Conservation (phyloP, 2,329 filamentous ascomycete species). For the Nannizzia gypsea region DNA sequence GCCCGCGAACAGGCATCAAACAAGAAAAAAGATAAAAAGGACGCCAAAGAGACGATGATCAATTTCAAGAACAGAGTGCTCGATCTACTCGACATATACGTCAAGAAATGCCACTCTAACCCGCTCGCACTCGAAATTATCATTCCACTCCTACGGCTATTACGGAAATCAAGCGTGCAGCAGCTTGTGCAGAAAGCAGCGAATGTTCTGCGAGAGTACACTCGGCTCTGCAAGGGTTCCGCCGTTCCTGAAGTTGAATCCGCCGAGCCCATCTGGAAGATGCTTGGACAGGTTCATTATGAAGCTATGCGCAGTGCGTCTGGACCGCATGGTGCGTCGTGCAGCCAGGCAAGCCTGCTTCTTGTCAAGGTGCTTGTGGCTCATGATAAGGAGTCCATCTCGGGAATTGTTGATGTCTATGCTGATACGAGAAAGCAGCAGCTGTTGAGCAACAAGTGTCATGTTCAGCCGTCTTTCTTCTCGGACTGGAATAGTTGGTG, state of each 20-base stretch:
- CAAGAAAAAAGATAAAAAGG: conserved; percentile 73
- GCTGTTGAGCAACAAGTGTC: conserved; percentile 45
- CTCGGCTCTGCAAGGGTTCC: conserved; percentile 47
- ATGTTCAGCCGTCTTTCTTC: conserved; percentile 55
- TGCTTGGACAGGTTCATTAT: conserved; percentile 57
- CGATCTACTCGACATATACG: conserved; percentile 73
- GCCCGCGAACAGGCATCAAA: conserved; percentile 56
- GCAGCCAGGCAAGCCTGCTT: conserved; percentile 47
- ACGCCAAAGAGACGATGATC: conserved; percentile 76
- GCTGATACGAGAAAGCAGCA: conserved; percentile 48
- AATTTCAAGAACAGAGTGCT: conserved; percentile 93
- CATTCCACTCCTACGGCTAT: conserved; percentile 62
- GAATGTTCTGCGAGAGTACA: conserved; percentile 60
- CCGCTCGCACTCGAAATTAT: conserved; percentile 57
- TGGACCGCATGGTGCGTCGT: conserved; percentile 60
- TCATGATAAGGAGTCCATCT: conserved; percentile 40
- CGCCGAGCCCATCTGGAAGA: conserved; percentile 35
- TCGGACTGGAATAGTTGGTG: conserved; percentile 66
- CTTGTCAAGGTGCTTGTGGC: conserved; percentile 34
- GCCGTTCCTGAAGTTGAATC: conserved; percentile 32
- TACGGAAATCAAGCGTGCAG: conserved; percentile 65
- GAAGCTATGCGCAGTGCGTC: conserved; percentile 46
- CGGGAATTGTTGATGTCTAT: conserved; percentile 53
- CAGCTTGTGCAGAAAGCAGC: conserved; percentile 62
- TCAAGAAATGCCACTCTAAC: conserved; percentile 63